Base-by-base conservation (phyloP, 495 filamentous ascomycete genomes). In the Trypethelium eluteriae region DNA sequence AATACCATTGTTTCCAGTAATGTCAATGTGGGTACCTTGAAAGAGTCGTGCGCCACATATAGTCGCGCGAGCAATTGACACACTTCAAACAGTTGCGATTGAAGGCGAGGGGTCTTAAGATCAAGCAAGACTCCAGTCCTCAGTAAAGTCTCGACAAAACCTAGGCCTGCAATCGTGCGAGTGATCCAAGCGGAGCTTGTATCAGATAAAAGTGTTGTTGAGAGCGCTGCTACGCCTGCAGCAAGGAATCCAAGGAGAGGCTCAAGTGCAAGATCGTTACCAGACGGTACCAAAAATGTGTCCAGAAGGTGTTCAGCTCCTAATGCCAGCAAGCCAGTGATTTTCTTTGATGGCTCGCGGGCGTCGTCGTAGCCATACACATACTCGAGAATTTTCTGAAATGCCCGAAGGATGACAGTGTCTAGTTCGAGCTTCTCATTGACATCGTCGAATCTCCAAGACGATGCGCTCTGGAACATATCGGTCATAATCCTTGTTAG, bases 31-130 rank as follows among this genome's bases (percentile, higher is more conserved):
- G 88, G 81, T 14, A 79, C 73, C 71, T 82, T 85, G 74, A 89
- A 94, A 2, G 73, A 73, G 64, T 88, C 84, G 70, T 87, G 81
- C n/a, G 85, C 79, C 34, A 87, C 91, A 74, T 90, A 94, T 25
- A 96, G 78, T 56, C 89, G 87, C 39, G 90, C 88, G 44, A 97
- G 74, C 49, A 91, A 79, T 2, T 89, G 87, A 1, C 87, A 82
- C 7, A 83, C 83, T 70, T 92, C 88, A 78, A 95, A 95, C 10
- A 98, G 76, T 66, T 91, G 88, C 25, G 83, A 81, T 73, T 95
- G 89, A 3, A 98, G 80, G 38, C 85, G 79, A 38, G 84, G 85
- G 16, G 81, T 81, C 16, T 86, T 78, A 62, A 77, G 77, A 32
- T 84, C 83, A 62, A 89, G 76, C 36, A 90, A 81, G 57, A 83